Base-by-base conservation (phyloP, 192 early-diverging fungal genomes). In the Coemansia erecta region DNA sequence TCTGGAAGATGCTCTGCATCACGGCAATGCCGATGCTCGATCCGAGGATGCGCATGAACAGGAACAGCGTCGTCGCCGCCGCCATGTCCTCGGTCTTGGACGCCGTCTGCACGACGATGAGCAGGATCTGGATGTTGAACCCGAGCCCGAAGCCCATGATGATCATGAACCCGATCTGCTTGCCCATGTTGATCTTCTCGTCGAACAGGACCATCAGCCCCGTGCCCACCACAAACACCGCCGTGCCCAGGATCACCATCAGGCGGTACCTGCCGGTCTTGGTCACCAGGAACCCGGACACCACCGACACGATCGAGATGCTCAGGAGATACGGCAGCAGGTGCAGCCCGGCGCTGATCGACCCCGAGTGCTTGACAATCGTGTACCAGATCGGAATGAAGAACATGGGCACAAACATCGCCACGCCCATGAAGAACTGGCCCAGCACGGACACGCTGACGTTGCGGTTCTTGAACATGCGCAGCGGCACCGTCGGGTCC, bases 81-180 rank as follows among this genome's bases (percentile, higher is more conserved):
- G 89, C 90, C 60, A 91, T 84, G 8, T 88, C 77, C 24, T 70
- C 60, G 2, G 63, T 46, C 7, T 60, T 60, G 19, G 89, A 89
- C 15, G 83, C 64, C 0, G 85, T 77, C 67, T 94, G 92, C 18
- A 85, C 79, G 13, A 82, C 87, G 21, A 91, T 77, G 19, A 91
- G 68, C 35, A 87, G 70, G 17, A 76, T 83, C 48, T 85, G 84
- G 71, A 85, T 77, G 5, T 77, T 80, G 35, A 84, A 58, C 5
- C 88, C 88, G 21, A 85, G 65, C 3, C 86, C 85, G 11, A 83
- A 44, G 13, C 84, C 84, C 54, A 63, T 72, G 40, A 85, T n/a
- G 13, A 81, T 33, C 43, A 90, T 68, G 21, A 80, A 71, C 31
- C 82, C 84, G 55, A 85, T 70, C 42, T 85, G 80, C 37, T 66